A percentile compares a stretch with the other conserved stretches of the same genome.
Conservation (phyloP, 148 eudicot species). For the Rhododendron kiyosumense region DNA sequence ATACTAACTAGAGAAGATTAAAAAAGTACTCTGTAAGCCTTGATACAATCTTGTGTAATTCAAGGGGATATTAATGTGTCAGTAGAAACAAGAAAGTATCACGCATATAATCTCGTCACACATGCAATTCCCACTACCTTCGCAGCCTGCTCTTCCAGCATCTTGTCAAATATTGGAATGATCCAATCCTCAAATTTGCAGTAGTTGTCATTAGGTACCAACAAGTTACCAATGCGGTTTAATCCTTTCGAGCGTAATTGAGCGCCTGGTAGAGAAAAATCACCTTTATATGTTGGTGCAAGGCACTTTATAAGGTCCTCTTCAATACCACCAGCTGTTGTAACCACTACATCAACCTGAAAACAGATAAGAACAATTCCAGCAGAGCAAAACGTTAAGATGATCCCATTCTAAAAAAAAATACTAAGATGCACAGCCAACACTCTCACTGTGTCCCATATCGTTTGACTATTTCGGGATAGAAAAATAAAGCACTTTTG, state of each 20-base stretch:
- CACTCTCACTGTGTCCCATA: neutral
- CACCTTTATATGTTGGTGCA: slow-evolving; percentile 82
- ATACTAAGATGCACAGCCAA: neutral
- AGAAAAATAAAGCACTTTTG: neutral
- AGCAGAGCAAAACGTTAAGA: neutral
- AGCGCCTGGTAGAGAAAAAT: slow-evolving; percentile 77
- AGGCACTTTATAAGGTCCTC: slow-evolving; percentile 94
- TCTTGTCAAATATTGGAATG: slow-evolving; percentile 76
- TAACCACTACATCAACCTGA: slow-evolving; percentile 86
- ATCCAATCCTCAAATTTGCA: slow-evolving; percentile 99
- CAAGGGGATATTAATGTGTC: neutral
- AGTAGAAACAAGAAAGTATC: neutral
- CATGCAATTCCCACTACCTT: slow-evolving; percentile 37
- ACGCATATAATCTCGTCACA: neutral
- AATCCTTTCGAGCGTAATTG: slow-evolving; percentile 67
- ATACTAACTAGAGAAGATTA: neutral
- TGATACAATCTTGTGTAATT: neutral
- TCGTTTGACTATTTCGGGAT: neutral
- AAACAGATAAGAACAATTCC: neutral
- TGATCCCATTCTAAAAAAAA: neutral
- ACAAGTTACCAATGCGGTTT: slow-evolving; percentile 87
- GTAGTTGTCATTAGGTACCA: slow-evolving; percentile 93
- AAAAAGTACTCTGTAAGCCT: too few species aligned
- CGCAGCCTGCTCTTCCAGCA: slow-evolving; percentile 72
- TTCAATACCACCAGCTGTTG: slow-evolving; percentile 88